Evolutionary conservation across 1,284 basidiomycete genomes (phyloP).

Genomic region (Tilletia caries): DNA sequence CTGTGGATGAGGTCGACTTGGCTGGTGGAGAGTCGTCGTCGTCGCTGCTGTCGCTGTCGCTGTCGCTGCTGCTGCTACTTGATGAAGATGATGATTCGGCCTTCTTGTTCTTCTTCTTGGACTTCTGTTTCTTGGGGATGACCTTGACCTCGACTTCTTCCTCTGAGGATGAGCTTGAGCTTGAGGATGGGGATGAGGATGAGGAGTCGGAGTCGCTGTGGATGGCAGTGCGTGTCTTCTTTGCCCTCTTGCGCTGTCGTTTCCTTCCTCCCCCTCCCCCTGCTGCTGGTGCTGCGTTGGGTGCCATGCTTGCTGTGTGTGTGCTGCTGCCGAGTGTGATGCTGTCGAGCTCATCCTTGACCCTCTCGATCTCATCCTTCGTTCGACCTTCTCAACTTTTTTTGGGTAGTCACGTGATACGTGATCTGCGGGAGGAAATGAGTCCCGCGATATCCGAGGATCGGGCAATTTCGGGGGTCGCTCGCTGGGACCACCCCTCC

Average conservation of each 20-base stretch:
- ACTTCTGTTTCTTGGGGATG: background rate
- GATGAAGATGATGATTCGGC: background rate
- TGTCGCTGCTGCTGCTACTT: background rate
- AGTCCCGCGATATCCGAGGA: too few species aligned
- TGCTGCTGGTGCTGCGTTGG: too few species aligned
- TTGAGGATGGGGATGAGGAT: background rate
- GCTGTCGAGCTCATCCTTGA: too few species aligned
- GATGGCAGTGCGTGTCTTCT: conserved; percentile 5
- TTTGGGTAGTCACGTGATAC: too few species aligned
- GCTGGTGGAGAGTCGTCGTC: background rate
- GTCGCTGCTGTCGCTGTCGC: background rate
- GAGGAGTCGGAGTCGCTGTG: background rate
- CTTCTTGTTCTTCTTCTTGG: background rate
- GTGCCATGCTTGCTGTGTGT: too few species aligned
- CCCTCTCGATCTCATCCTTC: too few species aligned
- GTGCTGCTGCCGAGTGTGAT: too few species aligned
- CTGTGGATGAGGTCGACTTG: background rate
- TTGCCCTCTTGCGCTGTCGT: background rate
- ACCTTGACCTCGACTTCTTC: background rate
- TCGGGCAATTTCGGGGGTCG: too few species aligned
- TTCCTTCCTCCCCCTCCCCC: background rate
- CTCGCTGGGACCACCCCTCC: too few species aligned
- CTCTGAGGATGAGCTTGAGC: background rate
- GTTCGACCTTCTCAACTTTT: too few species aligned
- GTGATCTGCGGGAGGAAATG: too few species aligned